Evolutionary conservation across 139 green algal genomes (phyloP).

Genomic region (Pleodorina starrii): DNA sequence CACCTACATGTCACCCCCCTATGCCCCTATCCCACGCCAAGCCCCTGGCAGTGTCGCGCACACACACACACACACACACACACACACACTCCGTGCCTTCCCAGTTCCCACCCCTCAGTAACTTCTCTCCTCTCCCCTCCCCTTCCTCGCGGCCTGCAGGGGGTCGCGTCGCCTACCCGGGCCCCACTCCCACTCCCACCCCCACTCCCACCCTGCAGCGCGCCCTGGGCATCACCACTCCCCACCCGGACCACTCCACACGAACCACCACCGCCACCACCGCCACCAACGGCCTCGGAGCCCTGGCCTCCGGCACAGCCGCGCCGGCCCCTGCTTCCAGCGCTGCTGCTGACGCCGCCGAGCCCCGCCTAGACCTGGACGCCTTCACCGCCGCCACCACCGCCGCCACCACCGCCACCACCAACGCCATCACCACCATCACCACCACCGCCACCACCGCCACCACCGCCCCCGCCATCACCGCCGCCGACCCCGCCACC

Average conservation of each 20-base stretch:
- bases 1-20: too few species aligned
- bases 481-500: neutral
- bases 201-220: neutral
- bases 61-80: too few species aligned
- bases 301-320: too few species aligned
- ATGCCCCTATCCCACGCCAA: too few species aligned
- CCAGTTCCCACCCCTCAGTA: too few species aligned
- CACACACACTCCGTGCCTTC: too few species aligned
- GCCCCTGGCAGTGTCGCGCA: too few species aligned
- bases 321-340: neutral
- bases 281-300: too few species aligned
- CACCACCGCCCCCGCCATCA: neutral
- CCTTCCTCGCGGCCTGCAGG: too few species aligned
- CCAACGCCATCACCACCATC: neutral
- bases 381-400: neutral
- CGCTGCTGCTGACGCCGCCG: neutral
- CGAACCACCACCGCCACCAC: too few species aligned
- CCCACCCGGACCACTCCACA: too few species aligned
- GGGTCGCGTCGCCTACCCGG: conserved; percentile 60
- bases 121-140: too few species aligned
- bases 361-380: neutral
- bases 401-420: neutral
- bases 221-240: neutral
- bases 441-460: neutral
- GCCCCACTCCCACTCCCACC: neutral